These are phyloP conservation scores for Jimgerdemannia lactiflua DNA, from an alignment of 192 early-diverging fungal genomes.

Conservation along the genomic window DNA sequence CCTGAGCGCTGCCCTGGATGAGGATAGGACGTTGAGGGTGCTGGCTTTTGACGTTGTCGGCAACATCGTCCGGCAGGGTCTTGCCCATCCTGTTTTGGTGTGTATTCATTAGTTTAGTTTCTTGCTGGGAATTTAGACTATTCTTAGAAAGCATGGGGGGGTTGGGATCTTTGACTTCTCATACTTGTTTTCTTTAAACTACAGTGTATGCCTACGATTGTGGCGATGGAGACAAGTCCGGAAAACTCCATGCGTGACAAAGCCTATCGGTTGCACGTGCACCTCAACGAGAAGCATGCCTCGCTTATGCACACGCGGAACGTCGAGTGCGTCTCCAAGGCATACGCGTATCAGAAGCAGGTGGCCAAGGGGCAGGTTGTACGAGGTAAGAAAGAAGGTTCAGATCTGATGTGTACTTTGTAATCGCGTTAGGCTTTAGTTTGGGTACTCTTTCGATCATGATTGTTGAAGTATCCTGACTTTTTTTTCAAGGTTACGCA, in stretches of 20 bases:
- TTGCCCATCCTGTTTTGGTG: conserved; percentile 84
- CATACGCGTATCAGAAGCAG: conserved; percentile 71
- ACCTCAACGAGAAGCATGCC: conserved; percentile 80
- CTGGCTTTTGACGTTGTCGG: conserved; percentile 78
- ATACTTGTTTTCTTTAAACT: background rate
- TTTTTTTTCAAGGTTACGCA: conserved; percentile 24
- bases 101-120: conserved; percentile 3
- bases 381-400: conserved; percentile 25
- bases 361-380: conserved; percentile 31
- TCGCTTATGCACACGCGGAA: conserved; percentile 85
- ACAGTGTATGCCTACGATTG: conserved; percentile 85
- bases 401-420: background rate
- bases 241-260: conserved; percentile 63
- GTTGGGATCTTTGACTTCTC: too few relatives aligned
- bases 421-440: too few relatives aligned
- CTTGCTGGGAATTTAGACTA: background rate
- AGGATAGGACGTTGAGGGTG: conserved; percentile 53
- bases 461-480: too few relatives aligned
- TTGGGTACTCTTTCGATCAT: too few relatives aligned
- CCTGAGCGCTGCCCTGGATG: conserved; percentile 65
- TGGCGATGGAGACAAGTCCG: conserved; percentile 78
- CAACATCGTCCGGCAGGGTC: conserved; percentile 84
- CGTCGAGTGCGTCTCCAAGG: conserved; percentile 69
- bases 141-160: too few relatives aligned
- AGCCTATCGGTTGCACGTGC: conserved; percentile 68